Evolutionary conservation across 2,329 filamentous ascomycete species (phyloP).

Genomic region (Myriosclerotinia scirpicola): DNA sequence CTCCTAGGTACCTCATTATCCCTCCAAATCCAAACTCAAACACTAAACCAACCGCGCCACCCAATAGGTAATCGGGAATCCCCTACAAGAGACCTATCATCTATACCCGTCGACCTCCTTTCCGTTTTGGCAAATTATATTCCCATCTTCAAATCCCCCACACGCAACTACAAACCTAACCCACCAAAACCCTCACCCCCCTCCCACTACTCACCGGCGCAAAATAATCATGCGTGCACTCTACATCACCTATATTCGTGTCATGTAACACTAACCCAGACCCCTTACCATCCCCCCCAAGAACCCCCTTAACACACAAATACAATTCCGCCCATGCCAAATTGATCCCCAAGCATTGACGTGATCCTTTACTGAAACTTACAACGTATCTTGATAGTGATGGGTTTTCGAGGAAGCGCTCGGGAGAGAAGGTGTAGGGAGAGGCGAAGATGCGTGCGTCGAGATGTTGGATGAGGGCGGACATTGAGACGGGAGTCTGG

Average conservation of each 20-base stretch:
- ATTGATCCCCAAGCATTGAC: conserved; percentile 46
- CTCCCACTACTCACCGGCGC: not conserved
- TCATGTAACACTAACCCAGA: conserved; percentile 34
- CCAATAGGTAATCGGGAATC: too few relatives aligned
- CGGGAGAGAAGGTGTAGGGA: conserved; percentile 44
- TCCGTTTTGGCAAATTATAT: too few relatives aligned
- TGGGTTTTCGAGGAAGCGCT: conserved; percentile 44
- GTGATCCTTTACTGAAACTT: conserved; percentile 45
- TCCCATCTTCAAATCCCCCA: too few relatives aligned
- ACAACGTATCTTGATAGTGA: conserved; percentile 41
- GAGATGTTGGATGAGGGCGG: conserved; percentile 44
- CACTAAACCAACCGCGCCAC: too few relatives aligned
- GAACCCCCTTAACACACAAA: conserved; percentile 18
- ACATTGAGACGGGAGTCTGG: conserved; percentile 45
- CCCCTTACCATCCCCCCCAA: not conserved
- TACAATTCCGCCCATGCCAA: conserved; percentile 24
- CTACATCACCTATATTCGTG: conserved; percentile 32
- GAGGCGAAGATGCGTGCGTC: conserved; percentile 44
- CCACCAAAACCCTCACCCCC: conserved; percentile 1
- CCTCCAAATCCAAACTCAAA: too few relatives aligned
- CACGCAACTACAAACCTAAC: too few relatives aligned
- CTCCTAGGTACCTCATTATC: too few relatives aligned
- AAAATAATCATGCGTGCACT: conserved; percentile 14
- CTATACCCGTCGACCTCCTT: too few relatives aligned
- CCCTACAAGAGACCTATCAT: too few relatives aligned